Conservation (phyloP, 2,329 filamentous ascomycete genomes). For the Xylariaceae sp. region DNA sequence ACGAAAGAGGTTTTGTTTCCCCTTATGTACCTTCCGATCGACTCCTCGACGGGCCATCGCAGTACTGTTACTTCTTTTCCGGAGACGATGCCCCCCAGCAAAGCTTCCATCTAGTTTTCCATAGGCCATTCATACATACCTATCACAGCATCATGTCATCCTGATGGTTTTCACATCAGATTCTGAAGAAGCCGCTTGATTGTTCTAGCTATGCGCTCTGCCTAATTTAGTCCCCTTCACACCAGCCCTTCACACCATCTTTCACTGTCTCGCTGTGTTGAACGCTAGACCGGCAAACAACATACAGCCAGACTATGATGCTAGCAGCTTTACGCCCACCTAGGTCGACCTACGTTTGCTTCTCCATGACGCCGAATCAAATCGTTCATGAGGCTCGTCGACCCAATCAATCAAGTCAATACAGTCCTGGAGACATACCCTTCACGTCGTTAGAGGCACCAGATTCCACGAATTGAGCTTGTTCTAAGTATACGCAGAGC, state of each 20-base stretch:
- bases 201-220: neutral
- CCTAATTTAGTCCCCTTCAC: neutral
- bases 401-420: neutral
- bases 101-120: neutral
- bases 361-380: neutral
- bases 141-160: neutral
- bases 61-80: neutral
- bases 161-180: neutral
- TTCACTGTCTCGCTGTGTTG: neutral
- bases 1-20: neutral
- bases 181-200: neutral
- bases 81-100: neutral
- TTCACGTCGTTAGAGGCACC: neutral
- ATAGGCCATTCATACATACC: neutral
- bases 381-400: neutral
- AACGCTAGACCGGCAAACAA: neutral
- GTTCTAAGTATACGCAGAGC: neutral
- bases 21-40: neutral
- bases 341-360: neutral
- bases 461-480: neutral
- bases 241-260: neutral
- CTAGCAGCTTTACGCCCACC: neutral
- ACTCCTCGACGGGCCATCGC: too few relatives aligned
- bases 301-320: neutral
- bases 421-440: neutral